phyloP scores from a whole-genome alignment of 352 stramenopile genomes.

The Phytophthora ramorum region DNA sequence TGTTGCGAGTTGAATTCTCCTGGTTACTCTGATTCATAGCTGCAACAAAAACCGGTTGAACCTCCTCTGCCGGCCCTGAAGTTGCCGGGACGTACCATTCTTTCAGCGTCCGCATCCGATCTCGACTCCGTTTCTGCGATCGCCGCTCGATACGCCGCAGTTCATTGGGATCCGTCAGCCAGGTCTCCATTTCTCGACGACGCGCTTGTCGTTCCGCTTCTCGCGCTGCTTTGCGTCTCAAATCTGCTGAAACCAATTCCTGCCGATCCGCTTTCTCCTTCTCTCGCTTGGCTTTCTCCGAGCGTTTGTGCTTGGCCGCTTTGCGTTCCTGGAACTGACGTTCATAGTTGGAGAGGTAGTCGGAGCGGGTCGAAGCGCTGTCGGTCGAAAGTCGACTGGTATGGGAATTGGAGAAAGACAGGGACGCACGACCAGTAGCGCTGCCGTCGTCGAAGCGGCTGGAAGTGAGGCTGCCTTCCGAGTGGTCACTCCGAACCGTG shows the following conservation, averaged over 20 bases:
- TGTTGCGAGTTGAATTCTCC: conserved; percentile 10
- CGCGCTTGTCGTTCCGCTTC: conserved; percentile 57
- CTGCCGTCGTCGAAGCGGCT: conserved; percentile 35
- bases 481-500: conserved; percentile 50
- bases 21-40: conserved; percentile 31
- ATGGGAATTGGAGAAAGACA: conserved; percentile 53
- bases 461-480: conserved; percentile 28
- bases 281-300: conserved; percentile 54
- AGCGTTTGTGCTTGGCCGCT: conserved; percentile 58
- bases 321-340: conserved; percentile 65
- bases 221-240: conserved; percentile 52
- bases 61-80: conserved; percentile 30
- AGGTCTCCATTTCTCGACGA: conserved; percentile 60
- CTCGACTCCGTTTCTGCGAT: conserved; percentile 45
- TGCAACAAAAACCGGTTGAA: conserved; percentile 52
- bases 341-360: conserved; percentile 64
- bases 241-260: conserved; percentile 52
- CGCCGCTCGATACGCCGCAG: conserved; percentile 44
- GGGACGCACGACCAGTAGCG: conserved; percentile 35
- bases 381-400: conserved; percentile 36
- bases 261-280: conserved; percentile 52
- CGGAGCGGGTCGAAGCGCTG: conserved; percentile 50
- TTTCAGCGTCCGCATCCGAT: conserved; percentile 52
- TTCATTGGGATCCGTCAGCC: conserved; percentile 46
- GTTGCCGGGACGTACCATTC: conserved; percentile 53